phyloP scores from a whole-genome alignment of 2,329 filamentous ascomycete species.

The Phyllosticta capitalensis region DNA sequence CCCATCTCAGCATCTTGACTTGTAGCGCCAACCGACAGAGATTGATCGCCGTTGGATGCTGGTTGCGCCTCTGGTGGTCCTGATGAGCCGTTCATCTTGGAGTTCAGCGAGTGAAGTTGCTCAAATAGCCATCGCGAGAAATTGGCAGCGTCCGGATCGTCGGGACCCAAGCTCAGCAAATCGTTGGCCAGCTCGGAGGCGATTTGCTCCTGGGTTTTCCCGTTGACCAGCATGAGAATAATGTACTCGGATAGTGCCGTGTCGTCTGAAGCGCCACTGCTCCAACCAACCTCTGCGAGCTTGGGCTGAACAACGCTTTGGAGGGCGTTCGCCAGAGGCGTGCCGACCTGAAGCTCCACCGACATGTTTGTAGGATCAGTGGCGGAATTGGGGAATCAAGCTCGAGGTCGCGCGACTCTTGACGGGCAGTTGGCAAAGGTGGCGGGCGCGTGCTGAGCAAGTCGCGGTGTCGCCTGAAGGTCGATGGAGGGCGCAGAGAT shows the following conservation, averaged over 20 bases:
- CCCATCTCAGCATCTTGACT: constrained; percentile 61
- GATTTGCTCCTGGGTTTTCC: constrained; percentile 85
- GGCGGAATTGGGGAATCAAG: constrained; percentile 7
- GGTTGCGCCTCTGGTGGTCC: constrained; percentile 17
- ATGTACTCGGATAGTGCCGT: constrained; percentile 90
- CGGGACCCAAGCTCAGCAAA: constrained; percentile 69
- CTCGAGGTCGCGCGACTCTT: constrained; percentile 3
- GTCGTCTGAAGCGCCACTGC: constrained; percentile 67
- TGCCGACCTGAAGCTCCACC: constrained; percentile 64
- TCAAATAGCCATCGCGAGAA: constrained; percentile 94
- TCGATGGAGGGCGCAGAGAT: background rate
- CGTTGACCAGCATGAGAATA: constrained; percentile 92
- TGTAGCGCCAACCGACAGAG: constrained; percentile 5
- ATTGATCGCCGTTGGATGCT: background rate
- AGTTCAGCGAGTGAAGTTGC: constrained; percentile 61
- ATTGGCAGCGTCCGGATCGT: constrained; percentile 71
- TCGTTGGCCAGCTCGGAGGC: constrained; percentile 80
- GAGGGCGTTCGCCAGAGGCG: constrained; percentile 76
- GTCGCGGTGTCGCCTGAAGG: background rate
- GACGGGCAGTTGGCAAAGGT: background rate
- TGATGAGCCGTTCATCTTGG: constrained; percentile 46
- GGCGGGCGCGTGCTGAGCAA: constrained; percentile 1
- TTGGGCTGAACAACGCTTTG: constrained; percentile 80
- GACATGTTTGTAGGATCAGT: constrained; percentile 49
- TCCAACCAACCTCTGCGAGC: constrained; percentile 88